Base-by-base conservation (phyloP, 345 rosid genomes). In the Arabis hirsuta region DNA sequence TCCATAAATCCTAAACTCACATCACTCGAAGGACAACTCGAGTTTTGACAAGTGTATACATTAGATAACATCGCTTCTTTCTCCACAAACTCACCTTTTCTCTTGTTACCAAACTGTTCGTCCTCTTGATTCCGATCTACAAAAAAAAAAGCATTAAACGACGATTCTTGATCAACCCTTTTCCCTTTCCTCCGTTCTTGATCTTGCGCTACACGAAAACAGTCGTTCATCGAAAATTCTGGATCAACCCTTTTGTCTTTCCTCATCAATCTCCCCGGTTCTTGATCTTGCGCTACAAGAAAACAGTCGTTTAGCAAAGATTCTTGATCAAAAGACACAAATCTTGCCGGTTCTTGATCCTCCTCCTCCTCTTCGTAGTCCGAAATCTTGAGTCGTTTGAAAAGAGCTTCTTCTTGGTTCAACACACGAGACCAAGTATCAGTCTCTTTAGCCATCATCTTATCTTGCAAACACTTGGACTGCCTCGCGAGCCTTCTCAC, bases 401-500 rank as follows among this genome's bases (percentile, higher is more conserved):
- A 56, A 50, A 74, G 80, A 6, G 78, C 71, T 71, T 89, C 89
- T 75, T 87, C 97, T 63, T 82, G 89, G 22, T 80, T 76, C 34
- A 89, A 67, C 12, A 86, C 84, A 71, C 67, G 78, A 51, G 87
- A 82, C 93, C 96, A 86, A 52, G 81, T 83, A 29, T 69, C 67
- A 1, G 77, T 84, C 62, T 89, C 95, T 67, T 80, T 83, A 0
- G 90, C 92, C 4, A 84, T 78, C 92, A 86, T 92, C 71, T 88
- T 89, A 46, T 84, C 87, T 20, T 88, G 92, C 76, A 92, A 69
- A 43, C 82, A 82, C 81, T 89, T 92, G 1, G 94, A 89, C 51
- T 85, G 89, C 27, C 42, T 81, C 65, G 86, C 90, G 1, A 89
- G 70, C 22, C 84, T 59, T 20, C 87, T 77, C 65, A 84, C 77